Percentiles rank a stretch among this genome's conserved stretches.
Conservation (phyloP, 768 basidiomycete genomes). For the Pleurotus tuoliensis region DNA sequence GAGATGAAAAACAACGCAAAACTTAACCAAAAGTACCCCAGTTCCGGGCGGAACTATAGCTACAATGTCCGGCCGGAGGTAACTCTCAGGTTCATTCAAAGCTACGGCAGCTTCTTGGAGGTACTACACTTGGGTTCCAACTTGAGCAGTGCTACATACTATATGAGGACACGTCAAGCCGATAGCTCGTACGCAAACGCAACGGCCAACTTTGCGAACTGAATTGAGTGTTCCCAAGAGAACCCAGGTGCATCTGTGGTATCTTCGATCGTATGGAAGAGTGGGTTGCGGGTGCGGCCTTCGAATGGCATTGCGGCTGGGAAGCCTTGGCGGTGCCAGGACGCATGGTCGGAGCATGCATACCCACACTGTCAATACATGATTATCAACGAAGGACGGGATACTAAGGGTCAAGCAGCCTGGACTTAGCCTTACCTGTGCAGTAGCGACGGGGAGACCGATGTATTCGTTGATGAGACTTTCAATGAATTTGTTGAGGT, state of each 20-base stretch:
- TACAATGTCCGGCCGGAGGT: too few relatives aligned
- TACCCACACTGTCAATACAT: neutral
- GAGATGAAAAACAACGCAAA: too few relatives aligned
- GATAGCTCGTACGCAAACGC: slow-evolving; percentile 2
- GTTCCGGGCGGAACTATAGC: too few relatives aligned
- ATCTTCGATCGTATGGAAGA: neutral
- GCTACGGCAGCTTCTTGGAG: too few relatives aligned
- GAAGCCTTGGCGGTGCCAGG: neutral
- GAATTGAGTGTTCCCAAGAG: slow-evolving; percentile 1
- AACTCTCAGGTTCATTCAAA: too few relatives aligned
- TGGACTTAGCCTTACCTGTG: neutral
- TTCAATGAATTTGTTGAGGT: neutral
- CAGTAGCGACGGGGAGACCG: neutral
- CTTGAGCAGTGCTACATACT: too few relatives aligned
- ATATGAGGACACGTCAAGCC: neutral
- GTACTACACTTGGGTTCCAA: too few relatives aligned
- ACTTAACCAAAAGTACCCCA: too few relatives aligned
- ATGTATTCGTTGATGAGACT: neutral
- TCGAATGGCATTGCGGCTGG: slow-evolving; percentile 3
- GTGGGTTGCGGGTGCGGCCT: neutral
- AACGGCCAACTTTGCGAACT: neutral
- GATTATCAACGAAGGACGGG: neutral
- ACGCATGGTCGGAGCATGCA: slow-evolving; percentile 1
- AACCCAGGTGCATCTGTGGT: neutral
- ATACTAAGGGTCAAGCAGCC: too few relatives aligned